Evolutionary conservation across 345 rosid species (phyloP).

Genomic region (Anastatica hierochuntica): DNA sequence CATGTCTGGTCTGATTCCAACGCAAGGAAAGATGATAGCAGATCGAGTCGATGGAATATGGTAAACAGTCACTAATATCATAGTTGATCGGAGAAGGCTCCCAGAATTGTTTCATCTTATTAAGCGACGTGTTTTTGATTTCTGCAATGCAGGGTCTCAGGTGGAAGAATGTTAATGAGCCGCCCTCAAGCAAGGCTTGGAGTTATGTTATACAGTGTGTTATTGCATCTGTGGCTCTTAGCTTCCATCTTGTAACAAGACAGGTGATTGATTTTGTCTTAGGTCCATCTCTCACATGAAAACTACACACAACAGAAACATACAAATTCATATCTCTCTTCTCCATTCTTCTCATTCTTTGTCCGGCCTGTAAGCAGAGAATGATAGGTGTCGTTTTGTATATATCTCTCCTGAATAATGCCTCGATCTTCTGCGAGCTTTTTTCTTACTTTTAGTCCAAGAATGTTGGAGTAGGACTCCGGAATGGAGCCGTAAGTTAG

Average conservation of each 20-base stretch:
- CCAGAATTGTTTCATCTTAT: not conserved
- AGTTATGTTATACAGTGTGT: constrained; percentile 54
- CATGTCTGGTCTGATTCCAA: constrained; percentile 77
- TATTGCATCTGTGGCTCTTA: constrained; percentile 75
- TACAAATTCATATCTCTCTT: not conserved
- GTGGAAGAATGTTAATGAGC: constrained; percentile 66
- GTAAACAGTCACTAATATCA: constrained; percentile 29
- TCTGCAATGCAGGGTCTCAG: constrained; percentile 56
- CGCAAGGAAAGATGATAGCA: constrained; percentile 78
- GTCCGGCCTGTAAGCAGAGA: too few species aligned
- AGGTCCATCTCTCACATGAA: constrained; percentile 12
- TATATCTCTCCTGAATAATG: constrained; percentile 20
- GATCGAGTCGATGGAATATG: constrained; percentile 88
- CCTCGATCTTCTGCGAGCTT: constrained; percentile 2
- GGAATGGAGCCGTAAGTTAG: constrained; percentile 4
- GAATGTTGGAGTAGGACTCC: constrained; percentile 11
- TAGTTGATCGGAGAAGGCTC: too few species aligned
- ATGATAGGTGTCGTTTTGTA: too few species aligned
- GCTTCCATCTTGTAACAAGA: constrained; percentile 55
- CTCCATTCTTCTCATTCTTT: constrained; percentile 24
- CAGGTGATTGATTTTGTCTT: constrained; percentile 16
- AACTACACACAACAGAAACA: constrained; percentile 16
- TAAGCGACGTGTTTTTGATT: not conserved
- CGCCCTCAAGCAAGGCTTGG: constrained; percentile 86
- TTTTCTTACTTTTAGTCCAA: constrained; percentile 1